Evolutionary conservation across 2,329 filamentous ascomycete species (phyloP).

Genomic region (Trichoderma gracile): DNA sequence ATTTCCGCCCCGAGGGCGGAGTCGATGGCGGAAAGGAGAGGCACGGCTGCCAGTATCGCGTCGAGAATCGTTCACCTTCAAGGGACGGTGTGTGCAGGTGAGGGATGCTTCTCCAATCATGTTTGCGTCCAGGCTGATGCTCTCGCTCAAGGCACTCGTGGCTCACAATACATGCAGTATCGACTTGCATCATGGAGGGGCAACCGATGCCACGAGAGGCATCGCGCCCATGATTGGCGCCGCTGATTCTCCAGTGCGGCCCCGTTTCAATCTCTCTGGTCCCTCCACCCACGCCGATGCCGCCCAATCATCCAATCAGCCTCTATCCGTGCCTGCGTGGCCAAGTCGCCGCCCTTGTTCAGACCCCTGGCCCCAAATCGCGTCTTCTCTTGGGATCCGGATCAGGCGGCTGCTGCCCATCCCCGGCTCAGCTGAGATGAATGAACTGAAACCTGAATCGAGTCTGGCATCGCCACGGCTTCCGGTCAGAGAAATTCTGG

Average conservation of each 20-base stretch:
- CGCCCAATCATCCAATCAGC: constrained; percentile 24
- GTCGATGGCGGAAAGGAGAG: neutral
- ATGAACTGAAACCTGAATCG: constrained; percentile 6
- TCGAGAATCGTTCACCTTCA: too few relatives aligned
- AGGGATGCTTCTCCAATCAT: too few relatives aligned
- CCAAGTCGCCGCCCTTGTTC: constrained; percentile 17
- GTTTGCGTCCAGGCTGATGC: neutral
- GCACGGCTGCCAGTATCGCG: neutral
- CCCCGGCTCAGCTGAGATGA: constrained; percentile 2
- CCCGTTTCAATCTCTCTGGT: constrained; percentile 19
- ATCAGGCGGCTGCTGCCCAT: constrained; percentile 18
- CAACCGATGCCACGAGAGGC: neutral
- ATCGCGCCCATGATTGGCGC: constrained; percentile 21
- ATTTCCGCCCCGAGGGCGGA: neutral
- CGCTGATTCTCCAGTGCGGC: constrained; percentile 3
- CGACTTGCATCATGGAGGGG: constrained; percentile 6
- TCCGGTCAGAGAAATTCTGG: neutral
- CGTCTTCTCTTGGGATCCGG: constrained; percentile 11
- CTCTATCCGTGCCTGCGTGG: constrained; percentile 18
- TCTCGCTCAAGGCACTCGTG: neutral
- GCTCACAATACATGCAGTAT: neutral
- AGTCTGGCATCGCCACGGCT: constrained; percentile 15
- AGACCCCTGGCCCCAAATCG: constrained; percentile 7
- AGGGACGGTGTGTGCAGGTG: too few relatives aligned
- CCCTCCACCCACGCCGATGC: constrained; percentile 3